Conservation (phyloP, 2,329 filamentous ascomycete species). For the Pyricularia pennisetigena region DNA sequence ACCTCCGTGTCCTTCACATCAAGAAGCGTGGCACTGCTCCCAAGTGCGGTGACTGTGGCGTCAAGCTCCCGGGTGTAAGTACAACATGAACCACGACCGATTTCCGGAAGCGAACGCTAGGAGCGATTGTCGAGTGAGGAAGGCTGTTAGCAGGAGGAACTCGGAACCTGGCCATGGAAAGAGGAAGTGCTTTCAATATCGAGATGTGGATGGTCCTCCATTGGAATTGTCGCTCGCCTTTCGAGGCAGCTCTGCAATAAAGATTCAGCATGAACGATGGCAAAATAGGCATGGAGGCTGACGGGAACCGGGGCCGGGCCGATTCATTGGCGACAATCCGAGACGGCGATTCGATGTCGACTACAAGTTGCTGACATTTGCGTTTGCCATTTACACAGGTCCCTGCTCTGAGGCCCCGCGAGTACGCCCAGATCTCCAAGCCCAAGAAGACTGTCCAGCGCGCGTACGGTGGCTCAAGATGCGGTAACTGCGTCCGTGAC, state of each 20-base stretch:
- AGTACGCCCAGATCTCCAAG: constrained; percentile 95
- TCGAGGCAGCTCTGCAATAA: neutral
- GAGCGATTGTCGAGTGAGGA: neutral
- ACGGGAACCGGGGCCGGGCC: neutral
- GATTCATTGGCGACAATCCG: neutral
- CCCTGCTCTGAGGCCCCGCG: constrained; percentile 93
- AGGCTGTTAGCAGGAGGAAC: neutral
- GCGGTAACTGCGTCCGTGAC: constrained; percentile 97
- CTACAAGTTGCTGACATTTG: constrained; percentile 10
- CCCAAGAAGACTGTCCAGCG: constrained; percentile 99
- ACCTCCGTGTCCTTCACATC: constrained; percentile 94
- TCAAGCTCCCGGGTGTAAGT: constrained; percentile 97
- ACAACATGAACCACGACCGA: neutral
- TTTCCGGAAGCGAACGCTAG: neutral
- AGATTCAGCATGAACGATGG: neutral
- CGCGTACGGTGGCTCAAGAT: constrained; percentile 96
- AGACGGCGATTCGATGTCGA: neutral
- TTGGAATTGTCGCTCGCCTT: neutral
- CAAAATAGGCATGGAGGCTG: neutral
- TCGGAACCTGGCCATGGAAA: neutral
- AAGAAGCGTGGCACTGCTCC: constrained; percentile 98
- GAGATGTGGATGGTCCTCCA: neutral
- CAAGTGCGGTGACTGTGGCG: constrained; percentile 98
- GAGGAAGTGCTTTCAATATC: neutral
- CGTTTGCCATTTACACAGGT: constrained; percentile 42